Conservation (phyloP, 179 eudicot genomes). For the Camellia oleifera region DNA sequence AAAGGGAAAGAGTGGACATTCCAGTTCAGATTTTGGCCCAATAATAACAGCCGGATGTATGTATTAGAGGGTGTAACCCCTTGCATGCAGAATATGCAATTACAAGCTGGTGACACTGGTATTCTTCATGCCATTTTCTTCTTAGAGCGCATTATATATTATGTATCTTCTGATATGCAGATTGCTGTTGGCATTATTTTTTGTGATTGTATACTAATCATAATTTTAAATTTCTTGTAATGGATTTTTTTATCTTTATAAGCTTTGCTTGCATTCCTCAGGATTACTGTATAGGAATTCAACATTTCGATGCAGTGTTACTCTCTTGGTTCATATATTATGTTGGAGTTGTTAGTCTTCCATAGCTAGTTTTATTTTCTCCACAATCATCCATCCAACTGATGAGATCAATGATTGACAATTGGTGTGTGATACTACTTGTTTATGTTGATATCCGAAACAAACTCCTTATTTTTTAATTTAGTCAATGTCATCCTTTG, state of each 20-base stretch:
- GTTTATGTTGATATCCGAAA: background rate
- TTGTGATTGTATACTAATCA: background rate
- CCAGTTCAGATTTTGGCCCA: constrained; percentile 86
- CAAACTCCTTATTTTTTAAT: background rate
- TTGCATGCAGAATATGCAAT: constrained; percentile 70
- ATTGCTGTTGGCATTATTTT: background rate
- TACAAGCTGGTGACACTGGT: constrained; percentile 91
- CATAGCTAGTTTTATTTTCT: background rate
- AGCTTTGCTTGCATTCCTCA: background rate
- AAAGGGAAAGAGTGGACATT: constrained; percentile 82
- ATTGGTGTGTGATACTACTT: background rate
- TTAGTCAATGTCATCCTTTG: background rate
- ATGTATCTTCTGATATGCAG: background rate
- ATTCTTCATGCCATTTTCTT: constrained; percentile 18
- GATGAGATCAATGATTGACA: background rate
- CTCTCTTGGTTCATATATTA: constrained; percentile 7
- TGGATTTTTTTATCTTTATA: background rate
- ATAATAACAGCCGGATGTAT: constrained; percentile 81
- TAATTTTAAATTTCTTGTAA: too few relatives aligned
- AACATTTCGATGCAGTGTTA: background rate
- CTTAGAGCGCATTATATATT: background rate
- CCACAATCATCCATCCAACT: background rate
- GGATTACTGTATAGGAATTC: background rate
- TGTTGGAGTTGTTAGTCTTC: background rate
- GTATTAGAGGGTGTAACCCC: constrained; percentile 84